Conservation (phyloP, 2,329 filamentous ascomycete genomes). For the Didymella pinodella region DNA sequence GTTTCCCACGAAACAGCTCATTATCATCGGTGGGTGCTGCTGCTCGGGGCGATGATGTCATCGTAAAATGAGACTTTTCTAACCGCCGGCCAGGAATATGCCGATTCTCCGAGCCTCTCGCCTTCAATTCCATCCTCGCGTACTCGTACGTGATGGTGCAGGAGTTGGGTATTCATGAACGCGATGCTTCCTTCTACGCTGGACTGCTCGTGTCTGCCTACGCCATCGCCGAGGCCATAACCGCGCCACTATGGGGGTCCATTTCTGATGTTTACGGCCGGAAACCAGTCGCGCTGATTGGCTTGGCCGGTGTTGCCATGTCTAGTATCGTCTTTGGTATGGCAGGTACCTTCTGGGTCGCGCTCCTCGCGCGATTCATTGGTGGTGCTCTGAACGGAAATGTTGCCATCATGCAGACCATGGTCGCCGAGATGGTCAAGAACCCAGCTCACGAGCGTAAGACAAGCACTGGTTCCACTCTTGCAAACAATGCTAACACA, state of each 20-base stretch:
- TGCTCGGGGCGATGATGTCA: conserved; percentile 25
- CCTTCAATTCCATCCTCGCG: conserved; percentile 92
- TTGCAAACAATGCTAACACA: conserved; percentile 20
- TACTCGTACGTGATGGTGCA: conserved; percentile 62
- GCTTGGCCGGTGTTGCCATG: conserved; percentile 80
- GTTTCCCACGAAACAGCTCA: conserved; percentile 58
- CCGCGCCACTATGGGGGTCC: conserved; percentile 69
- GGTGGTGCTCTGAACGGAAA: conserved; percentile 90
- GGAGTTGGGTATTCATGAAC: conserved; percentile 48
- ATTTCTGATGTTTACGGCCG: conserved; percentile 52
- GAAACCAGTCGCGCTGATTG: conserved; percentile 53
- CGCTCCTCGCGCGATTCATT: conserved; percentile 75
- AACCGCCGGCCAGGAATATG: conserved; percentile 73
- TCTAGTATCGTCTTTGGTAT: conserved; percentile 86
- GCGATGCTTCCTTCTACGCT: conserved; percentile 79
- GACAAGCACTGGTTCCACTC: conserved; percentile 46
- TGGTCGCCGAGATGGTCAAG: conserved; percentile 90
- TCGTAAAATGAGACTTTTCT: conserved; percentile 28
- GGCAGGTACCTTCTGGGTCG: conserved; percentile 82
- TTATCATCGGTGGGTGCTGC: conserved; percentile 50
- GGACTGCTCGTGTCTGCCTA: conserved; percentile 87
- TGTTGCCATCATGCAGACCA: conserved; percentile 87
- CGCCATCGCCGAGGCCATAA: conserved; percentile 82
- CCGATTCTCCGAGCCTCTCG: conserved; percentile 90
- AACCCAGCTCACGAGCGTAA: conserved; percentile 89